A percentile compares a stretch with the other conserved stretches of the same genome.
Conservation (phyloP, 441 rosid species). For the Oxalis stricta region DNA sequence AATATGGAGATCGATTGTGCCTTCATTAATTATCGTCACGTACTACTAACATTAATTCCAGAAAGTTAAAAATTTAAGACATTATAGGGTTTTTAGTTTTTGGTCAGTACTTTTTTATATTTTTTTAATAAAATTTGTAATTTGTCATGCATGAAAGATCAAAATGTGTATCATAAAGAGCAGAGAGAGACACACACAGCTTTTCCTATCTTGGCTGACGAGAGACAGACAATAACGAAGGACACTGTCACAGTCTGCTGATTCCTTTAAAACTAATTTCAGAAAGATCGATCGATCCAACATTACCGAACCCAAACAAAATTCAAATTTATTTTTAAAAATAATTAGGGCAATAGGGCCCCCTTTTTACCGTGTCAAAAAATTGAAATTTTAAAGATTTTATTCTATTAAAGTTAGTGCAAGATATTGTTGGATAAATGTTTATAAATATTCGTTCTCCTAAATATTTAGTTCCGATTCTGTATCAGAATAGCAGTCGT, state of each 20-base stretch:
- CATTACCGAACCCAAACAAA: no score
- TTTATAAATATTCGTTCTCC: no score
- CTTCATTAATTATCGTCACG: slow-evolving; percentile 8
- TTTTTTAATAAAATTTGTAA: slow-evolving; percentile 13
- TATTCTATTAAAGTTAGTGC: no score
- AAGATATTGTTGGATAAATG: no score
- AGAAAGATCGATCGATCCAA: no score
- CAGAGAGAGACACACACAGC: slow-evolving; percentile 23
- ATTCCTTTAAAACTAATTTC: no score
- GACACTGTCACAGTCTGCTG: slow-evolving; percentile 28
- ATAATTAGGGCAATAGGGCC: no score
- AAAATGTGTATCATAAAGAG: neutral
- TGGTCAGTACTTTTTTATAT: neutral
- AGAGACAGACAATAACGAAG: slow-evolving; percentile 34
- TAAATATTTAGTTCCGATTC: neutral
- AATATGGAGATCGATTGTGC: no score
- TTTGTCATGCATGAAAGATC: slow-evolving; percentile 5
- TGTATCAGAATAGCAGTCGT: no score
- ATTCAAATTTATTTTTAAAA: no score
- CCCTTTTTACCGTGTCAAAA: no score
- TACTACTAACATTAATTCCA: neutral
- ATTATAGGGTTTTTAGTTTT: neutral
- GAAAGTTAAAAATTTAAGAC: neutral
- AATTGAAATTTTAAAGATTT: no score
- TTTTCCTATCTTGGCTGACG: slow-evolving; percentile 29